These are phyloP conservation scores for Dispira simplex DNA, from an alignment of 192 early-diverging fungal genomes.

Conservation along the genomic window DNA sequence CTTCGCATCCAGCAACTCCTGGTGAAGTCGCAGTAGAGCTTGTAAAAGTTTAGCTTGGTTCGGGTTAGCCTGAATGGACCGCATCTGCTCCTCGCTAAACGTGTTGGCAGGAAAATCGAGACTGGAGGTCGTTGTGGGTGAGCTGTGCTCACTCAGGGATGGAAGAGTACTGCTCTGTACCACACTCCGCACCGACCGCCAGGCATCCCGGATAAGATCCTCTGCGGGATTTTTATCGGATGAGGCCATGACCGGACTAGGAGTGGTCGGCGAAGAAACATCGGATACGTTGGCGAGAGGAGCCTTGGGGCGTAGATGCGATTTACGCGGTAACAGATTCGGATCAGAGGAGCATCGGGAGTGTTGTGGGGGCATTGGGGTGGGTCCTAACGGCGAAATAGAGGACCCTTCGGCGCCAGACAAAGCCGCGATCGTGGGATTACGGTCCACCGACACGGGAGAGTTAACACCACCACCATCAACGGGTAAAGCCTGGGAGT, in stretches of 20 bases:
- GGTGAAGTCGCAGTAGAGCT: slow-evolving; percentile 22
- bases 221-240: not conserved
- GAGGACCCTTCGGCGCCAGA: not conserved
- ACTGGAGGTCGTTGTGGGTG: not conserved
- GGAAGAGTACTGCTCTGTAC: not conserved
- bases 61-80: not conserved
- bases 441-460: not conserved
- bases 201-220: not conserved
- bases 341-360: not conserved
- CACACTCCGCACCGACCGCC: slow-evolving; percentile 4
- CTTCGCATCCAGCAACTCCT: slow-evolving; percentile 27
- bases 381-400: not conserved
- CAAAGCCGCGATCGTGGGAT: not conserved
- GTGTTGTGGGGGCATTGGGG: not conserved
- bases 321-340: not conserved
- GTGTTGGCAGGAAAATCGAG: not conserved
- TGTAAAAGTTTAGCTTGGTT: slow-evolving; percentile 14
- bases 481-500: not conserved
- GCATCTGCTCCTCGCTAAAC: slow-evolving; percentile 9
- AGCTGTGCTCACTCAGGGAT: not conserved
- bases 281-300: not conserved
- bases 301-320: not conserved
- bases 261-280: not conserved
- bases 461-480: not conserved
- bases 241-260: not conserved